Conservation (phyloP, 2,329 filamentous ascomycete species). For the Arthrobotrys musiformis region DNA sequence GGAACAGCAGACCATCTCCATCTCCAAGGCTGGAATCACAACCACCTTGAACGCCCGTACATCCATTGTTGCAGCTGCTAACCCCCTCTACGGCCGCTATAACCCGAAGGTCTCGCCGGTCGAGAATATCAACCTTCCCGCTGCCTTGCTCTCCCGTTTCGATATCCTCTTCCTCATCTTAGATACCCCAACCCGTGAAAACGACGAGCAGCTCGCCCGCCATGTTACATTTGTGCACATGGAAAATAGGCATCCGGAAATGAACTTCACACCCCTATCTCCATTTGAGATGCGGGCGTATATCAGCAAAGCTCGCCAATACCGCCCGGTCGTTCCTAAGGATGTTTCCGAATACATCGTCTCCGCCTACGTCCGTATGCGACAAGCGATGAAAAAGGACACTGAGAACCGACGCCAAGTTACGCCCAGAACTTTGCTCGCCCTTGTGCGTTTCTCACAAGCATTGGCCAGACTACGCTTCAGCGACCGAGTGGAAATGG, state of each 20-base stretch:
- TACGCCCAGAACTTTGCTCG: conserved; percentile 90
- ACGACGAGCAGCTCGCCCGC: conserved; percentile 90
- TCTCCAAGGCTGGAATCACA: conserved; percentile 81
- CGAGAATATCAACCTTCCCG: conserved; percentile 99
- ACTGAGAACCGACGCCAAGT: conserved; percentile 87
- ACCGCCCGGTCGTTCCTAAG: conserved; percentile 84
- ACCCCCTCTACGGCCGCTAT: conserved; percentile 96
- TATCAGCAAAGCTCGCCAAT: conserved; percentile 90
- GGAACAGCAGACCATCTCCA: conserved; percentile 88
- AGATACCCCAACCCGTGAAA: conserved; percentile 88
- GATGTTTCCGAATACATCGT: conserved; percentile 94
- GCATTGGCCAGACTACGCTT: conserved; percentile 93
- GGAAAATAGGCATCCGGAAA: conserved; percentile 90
- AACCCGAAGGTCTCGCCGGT: conserved; percentile 97
- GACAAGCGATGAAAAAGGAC: conserved; percentile 88
- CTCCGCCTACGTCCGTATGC: conserved; percentile 93
- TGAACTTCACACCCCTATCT: conserved; percentile 72
- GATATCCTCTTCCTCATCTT: conserved; percentile 96
- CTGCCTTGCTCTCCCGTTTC: conserved; percentile 94
- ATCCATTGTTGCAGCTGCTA: conserved; percentile 93
- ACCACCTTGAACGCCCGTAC: conserved; percentile 96
- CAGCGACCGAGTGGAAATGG: conserved; percentile 81
- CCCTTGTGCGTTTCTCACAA: conserved; percentile 90
- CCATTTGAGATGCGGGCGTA: conserved; percentile 96
- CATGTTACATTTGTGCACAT: conserved; percentile 98